phyloP scores from a whole-genome alignment of 2,329 filamentous ascomycete species.

The Myriosclerotinia scirpicola region DNA sequence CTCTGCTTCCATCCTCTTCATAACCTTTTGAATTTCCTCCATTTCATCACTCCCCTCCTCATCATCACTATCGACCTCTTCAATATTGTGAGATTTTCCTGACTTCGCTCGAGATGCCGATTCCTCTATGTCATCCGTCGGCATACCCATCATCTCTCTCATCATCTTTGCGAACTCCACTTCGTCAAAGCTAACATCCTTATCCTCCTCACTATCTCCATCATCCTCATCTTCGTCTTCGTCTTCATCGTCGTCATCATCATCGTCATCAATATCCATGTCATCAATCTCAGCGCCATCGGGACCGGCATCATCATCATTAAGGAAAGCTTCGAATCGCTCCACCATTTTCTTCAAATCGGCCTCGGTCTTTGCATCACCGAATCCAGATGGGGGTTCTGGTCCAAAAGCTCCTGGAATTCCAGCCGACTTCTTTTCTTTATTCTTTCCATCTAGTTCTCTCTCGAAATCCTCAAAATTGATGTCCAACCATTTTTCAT shows the following conservation, averaged over 20 bases:
- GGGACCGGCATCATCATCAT: slow-evolving; percentile 76
- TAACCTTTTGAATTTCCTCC: slow-evolving; percentile 63
- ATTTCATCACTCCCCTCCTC: slow-evolving; percentile 46
- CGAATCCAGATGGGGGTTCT: slow-evolving; percentile 51
- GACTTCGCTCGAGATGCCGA: slow-evolving; percentile 12
- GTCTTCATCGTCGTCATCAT: slow-evolving; percentile 50
- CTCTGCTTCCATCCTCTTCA: slow-evolving; percentile 71
- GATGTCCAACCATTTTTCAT: slow-evolving; percentile 90
- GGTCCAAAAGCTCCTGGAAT: slow-evolving; percentile 35
- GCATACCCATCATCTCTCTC: slow-evolving; percentile 83
- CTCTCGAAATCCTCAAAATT: slow-evolving; percentile 85
- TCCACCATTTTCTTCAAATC: slow-evolving; percentile 89
- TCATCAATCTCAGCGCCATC: slow-evolving; percentile 75
- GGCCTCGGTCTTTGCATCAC: slow-evolving; percentile 65
- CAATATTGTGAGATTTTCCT: slow-evolving; percentile 25
- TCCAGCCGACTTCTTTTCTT: slow-evolving; percentile 42
- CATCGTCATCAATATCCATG: slow-evolving; percentile 61
- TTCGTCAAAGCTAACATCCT: slow-evolving; percentile 79
- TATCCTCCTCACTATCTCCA: slow-evolving; percentile 66
- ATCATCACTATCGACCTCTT: slow-evolving; percentile 41
- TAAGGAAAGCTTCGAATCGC: slow-evolving; percentile 88
- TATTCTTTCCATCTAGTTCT: slow-evolving; percentile 61
- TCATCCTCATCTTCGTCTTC: slow-evolving; percentile 52
- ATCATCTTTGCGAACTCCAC: slow-evolving; percentile 84
- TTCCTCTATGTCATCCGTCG: slow-evolving; percentile 38